Evolutionary conservation across 2,329 filamentous ascomycete genomes (phyloP), one percentile per base, ranked within the genome.

Genomic region (Phoma sp.): DNA sequence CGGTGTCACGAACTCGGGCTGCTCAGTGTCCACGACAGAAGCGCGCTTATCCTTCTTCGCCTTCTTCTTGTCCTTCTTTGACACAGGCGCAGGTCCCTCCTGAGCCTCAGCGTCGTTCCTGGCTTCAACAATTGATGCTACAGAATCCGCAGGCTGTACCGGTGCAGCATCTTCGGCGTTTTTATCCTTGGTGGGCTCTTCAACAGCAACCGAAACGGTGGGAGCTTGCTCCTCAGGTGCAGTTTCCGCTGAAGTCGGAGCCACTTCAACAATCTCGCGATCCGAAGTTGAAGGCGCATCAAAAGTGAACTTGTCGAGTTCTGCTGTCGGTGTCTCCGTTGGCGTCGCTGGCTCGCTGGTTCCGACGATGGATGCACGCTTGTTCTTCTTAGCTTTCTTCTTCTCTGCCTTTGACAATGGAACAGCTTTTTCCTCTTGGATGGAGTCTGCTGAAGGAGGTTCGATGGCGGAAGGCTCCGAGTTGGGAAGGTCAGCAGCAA

Each of bases 51-150:
- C 50, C 41, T 67, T 68, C 55, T 67, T 65, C 5, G 57, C 64
- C 36, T 67, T 67, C 47, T 68, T 68, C 49, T 62, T 62, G 15
- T 65, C 65, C 43, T 67, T 67, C 57, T 65, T 65, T 6, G 62
- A 61, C 19, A 59, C 39, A 9, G 57, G 40, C 5, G 57, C 31
- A 31, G 43, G 45, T 7, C 62, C 53, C 33, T 61, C 31, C 19
- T 27, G 27, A 8, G 6, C 24, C n/a, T 6, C 15, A 32, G 12
- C 36, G 4, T 49, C 17, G 19, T 19, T 25, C 22, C n/a, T 9
- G 29, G 17, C 46, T 25, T 33, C 38, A 7, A 27, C 19, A 5
- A 8, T 17, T 19, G 41, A 17, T 15, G n/a, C 27, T 32, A 22
- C 41, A 21, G 17, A 4, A 8, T 32, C 27, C 31, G 27, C n/a